These are phyloP conservation scores for Ceratorhiza oryzae-sativae DNA, from an alignment of 1,284 basidiomycete genomes.

Conservation along the genomic window DNA sequence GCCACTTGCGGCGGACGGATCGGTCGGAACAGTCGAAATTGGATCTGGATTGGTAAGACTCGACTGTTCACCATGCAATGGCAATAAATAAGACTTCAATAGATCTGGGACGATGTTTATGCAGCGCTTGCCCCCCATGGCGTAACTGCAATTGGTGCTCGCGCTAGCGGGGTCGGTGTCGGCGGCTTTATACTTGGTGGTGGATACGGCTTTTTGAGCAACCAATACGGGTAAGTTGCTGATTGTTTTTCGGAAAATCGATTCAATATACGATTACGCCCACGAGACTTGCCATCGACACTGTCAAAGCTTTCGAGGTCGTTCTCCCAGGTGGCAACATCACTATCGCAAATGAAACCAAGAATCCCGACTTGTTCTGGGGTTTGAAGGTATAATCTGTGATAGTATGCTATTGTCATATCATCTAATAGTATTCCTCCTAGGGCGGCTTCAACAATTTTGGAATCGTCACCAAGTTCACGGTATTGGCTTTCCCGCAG, in stretches of 20 bases:
- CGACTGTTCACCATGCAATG: too few relatives aligned
- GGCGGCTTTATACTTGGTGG: conserved; percentile 50
- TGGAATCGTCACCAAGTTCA: conserved; percentile 67
- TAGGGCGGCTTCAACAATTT: conserved; percentile 38
- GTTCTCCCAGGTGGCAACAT: conserved; percentile 58
- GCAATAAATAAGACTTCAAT: too few relatives aligned
- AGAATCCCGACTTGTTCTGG: conserved; percentile 57
- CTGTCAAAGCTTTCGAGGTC: conserved; percentile 56
- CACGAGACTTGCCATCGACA: conserved; percentile 54
- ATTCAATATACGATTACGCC: too few relatives aligned
- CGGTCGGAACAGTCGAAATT: conserved; percentile 54
- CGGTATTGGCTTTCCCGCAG: conserved; percentile 61
- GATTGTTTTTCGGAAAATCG: not conserved
- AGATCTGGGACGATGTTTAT: conserved; percentile 66
- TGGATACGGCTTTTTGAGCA: not conserved
- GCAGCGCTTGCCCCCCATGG: conserved; percentile 54
- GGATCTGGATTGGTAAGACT: conserved; percentile 58
- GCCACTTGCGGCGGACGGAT: conserved; percentile 1
- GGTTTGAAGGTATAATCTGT: conserved; percentile 54
- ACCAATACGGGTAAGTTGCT: not conserved
- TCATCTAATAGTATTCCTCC: not conserved
- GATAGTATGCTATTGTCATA: conserved; percentile 44
- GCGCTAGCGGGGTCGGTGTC: conserved; percentile 61
- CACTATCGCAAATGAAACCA: conserved; percentile 50
- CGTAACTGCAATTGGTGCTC: conserved; percentile 62